Base-by-base conservation (phyloP, 1,284 basidiomycete genomes). In the Bondarzewia mesenterica region DNA sequence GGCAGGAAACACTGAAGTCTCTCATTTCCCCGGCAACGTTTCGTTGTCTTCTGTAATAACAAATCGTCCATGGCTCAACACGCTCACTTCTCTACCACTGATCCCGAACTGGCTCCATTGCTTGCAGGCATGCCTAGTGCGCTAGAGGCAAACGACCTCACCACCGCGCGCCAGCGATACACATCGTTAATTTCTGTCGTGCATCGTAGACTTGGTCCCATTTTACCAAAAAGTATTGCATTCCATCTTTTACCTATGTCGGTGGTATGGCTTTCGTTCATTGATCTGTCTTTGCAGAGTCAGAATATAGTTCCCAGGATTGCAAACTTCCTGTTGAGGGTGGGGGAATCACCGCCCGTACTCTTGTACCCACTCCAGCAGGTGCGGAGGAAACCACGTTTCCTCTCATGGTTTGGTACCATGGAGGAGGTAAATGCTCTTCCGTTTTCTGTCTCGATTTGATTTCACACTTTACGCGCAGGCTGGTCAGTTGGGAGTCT, bases 351-450 rank as follows among this genome's bases (percentile, higher is more conserved):
- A 21, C 22, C 16, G 47, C 45, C 4, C 48, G 47, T 10, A 21
- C 18, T 14, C 15, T 49, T 8, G 39, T 46, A 2, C 51, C 51
- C 18, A 50, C 36, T n/a, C 26, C 44, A n/a, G 43, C 18, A 6
- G 39, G 26, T 3, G 27, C 27, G 20, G 37, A 23, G n/a, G 40
- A 32, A 8, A n/a, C 20, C 14, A 42, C 21, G 6, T 48, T 32
- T 16, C 51, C 50, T 15, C 12, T 51, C 14, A 7, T 52, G 15
- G 25, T 46, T 14, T 53, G 52, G 52, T 20, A 39, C 8, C 49
- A 53, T 23, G 49, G 46, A 3, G 52, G 49, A 38, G 49, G 52
- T 53, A 16, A n/a, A 42, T 18, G 12, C 7, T 45, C 12, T 29
- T 20, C 8, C 18, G 7, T 5, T 36, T 21, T n/a, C 7, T 35